Evolutionary conservation across 192 early-diverging fungal genomes (phyloP), one percentile per base, ranked within the genome.

Genomic region (Rhizophagus sp.): DNA sequence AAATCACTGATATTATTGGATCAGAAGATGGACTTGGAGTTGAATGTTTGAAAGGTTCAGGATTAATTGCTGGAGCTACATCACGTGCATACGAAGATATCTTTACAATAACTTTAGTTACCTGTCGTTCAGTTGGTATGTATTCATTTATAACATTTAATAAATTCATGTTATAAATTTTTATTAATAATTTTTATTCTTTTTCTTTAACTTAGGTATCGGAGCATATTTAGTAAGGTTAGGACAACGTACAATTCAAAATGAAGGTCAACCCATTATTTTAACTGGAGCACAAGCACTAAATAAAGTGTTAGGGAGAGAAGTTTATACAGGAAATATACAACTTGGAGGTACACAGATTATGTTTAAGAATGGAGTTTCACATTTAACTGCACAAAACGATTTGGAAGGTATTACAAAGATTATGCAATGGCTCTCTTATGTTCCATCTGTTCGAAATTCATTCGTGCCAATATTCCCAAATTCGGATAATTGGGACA

Each of bases 351-450:
- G 98, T 66, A 98, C 97, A 33, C 96, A 97, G 86, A 98, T 99
- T 86, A 99, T 99, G 98, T 95, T 94, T 90, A 95, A 95, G 88
- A 99, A 99, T 88, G 98, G 98, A 76, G 95, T 99, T 7, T 98
- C 98, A 17, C 97, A 99, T 81, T 87, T 98, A 84, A 96, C 96
- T 4, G 97, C 96, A 33, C 91, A 96, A 78, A 97, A 99, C 85
- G 97, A 98, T 82, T 93, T 98, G 80, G 90, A 93, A 73, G 97
- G 96, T 81, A 95, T 99, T 72, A 84, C 88, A 78, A 94, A 98
- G 89, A 96, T 98, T 79, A 83, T 97, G 68, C 92, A 94, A 84
- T 99, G 98, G 98, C 85, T 99, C 62, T 88, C 94, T 27, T 99
- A 93, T 84, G 91, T 99, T 63, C 98, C 98, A 49, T 90, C 89